These are phyloP conservation scores for Podospora pseudocomata DNA, from an alignment of 495 filamentous ascomycete genomes.

Conservation along the genomic window DNA sequence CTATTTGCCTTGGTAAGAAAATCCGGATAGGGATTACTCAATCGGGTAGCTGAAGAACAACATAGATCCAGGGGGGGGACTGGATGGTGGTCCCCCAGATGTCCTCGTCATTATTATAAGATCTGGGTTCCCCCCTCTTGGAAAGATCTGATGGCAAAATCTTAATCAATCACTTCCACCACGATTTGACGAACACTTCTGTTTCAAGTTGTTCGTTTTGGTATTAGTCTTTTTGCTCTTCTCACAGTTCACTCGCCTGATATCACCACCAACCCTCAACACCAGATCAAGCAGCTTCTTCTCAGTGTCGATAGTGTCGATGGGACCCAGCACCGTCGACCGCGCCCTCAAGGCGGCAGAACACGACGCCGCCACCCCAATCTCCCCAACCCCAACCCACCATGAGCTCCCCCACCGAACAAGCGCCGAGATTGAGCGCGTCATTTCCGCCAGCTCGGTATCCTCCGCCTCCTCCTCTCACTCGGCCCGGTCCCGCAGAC, in stretches of 20 bases:
- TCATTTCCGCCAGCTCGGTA: constrained; percentile 46
- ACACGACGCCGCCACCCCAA: constrained; percentile 31
- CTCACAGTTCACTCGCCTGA: neutral
- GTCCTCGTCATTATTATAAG: neutral
- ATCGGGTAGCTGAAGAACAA: neutral
- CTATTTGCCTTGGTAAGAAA: neutral
- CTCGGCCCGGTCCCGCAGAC: constrained; percentile 5
- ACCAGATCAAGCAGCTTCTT: neutral
- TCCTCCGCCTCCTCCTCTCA: constrained; percentile 44
- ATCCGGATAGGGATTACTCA: neutral
- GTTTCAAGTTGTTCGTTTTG: neutral
- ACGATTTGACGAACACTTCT: neutral
- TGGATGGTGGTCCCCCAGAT: neutral
- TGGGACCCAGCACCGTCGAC: constrained; percentile 51
- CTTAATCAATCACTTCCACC: neutral
- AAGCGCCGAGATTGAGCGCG: constrained; percentile 49
- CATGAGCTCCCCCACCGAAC: constrained; percentile 29
- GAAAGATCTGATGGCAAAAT: neutral
- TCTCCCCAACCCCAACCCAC: constrained; percentile 14
- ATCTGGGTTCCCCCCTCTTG: neutral
- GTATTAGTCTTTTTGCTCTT: neutral
- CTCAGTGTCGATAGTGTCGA: constrained; percentile 2
- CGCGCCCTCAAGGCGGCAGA: constrained; percentile 51
- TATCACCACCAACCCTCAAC: neutral
- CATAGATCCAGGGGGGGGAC: neutral